Conservation (phyloP, 2,329 filamentous ascomycete species). For the Claviceps maximensis region DNA sequence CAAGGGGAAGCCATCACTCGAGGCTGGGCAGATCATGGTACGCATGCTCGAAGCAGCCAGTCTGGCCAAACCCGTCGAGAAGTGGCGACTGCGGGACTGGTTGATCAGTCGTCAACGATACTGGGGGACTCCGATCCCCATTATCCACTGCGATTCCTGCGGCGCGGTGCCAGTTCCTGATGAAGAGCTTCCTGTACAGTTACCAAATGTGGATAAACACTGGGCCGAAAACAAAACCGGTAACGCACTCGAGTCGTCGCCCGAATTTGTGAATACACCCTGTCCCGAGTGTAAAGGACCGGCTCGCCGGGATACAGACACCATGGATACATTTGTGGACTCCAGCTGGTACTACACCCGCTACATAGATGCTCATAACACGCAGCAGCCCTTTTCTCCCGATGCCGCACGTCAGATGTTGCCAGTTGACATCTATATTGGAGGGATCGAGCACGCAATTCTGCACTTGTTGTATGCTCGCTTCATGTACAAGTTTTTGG, state of each 20-base stretch:
- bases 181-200: slow-evolving; percentile 59
- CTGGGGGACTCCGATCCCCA: slow-evolving; percentile 84
- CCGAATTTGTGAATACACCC: slow-evolving; percentile 59
- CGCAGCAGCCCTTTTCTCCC: slow-evolving; percentile 46
- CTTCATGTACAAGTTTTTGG: slow-evolving; percentile 81
- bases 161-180: slow-evolving; percentile 68
- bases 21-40: slow-evolving; percentile 50
- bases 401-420: slow-evolving; percentile 40
- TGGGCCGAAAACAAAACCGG: slow-evolving; percentile 58
- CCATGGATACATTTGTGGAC: slow-evolving; percentile 94
- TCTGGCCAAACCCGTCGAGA: slow-evolving; percentile 50
- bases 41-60: slow-evolving; percentile 38
- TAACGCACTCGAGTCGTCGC: slow-evolving; percentile 60
- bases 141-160: slow-evolving; percentile 67
- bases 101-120: slow-evolving; percentile 84
- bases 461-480: slow-evolving; percentile 78
- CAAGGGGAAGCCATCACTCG: slow-evolving; percentile 46
- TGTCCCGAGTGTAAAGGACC: slow-evolving; percentile 61
- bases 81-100: slow-evolving; percentile 80
- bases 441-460: slow-evolving; percentile 83
- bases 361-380: slow-evolving; percentile 60
- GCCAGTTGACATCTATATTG: slow-evolving; percentile 79
- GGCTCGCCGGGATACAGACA: slow-evolving; percentile 77
- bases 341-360: slow-evolving; percentile 89
- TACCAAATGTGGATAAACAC: slow-evolving; percentile 56